Percentiles rank a stretch among this genome's conserved stretches.
These are phyloP conservation scores for Ambrosia artemisiifolia DNA, from an alignment of 129 eudicot genomes.

Conservation along the genomic window DNA sequence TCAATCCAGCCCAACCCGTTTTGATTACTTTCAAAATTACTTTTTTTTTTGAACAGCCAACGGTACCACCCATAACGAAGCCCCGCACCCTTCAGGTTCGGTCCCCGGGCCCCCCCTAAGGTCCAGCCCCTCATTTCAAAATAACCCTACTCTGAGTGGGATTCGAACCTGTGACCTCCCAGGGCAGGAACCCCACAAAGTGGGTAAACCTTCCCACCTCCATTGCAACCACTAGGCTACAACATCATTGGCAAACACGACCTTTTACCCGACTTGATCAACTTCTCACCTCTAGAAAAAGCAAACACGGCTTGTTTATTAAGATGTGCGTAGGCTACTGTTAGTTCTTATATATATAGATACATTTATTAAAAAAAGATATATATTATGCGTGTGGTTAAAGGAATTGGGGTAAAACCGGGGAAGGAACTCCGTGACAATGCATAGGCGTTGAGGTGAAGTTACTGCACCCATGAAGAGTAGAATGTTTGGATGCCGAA, in stretches of 20 bases:
- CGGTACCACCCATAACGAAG: no score
- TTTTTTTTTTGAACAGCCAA: no score
- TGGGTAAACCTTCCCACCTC: no score
- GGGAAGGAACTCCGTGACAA: slow-evolving; percentile 96
- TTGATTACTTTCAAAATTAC: neutral
- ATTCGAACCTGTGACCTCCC: no score
- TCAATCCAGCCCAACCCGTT: slow-evolving; percentile 10
- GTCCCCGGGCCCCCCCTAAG: no score
- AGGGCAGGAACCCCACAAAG: no score
- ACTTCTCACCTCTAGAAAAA: neutral
- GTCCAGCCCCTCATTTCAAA: no score
- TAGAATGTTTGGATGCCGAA: slow-evolving; percentile 91
- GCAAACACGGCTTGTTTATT: neutral
- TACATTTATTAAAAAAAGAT: neutral
- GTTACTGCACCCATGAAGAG: slow-evolving; percentile 98
- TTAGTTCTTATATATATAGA: neutral
- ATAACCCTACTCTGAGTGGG: no score
- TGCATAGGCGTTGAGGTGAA: slow-evolving; percentile 90
- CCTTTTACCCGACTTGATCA: neutral
- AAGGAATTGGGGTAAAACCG: slow-evolving; percentile 49
- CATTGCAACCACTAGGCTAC: no score
- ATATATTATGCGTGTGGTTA: neutral
- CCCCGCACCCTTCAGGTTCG: no score
- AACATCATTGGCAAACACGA: no score
- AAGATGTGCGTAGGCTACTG: neutral